phyloP scores from a whole-genome alignment of 345 rosid genomes.

The Hibiscus trionum region DNA sequence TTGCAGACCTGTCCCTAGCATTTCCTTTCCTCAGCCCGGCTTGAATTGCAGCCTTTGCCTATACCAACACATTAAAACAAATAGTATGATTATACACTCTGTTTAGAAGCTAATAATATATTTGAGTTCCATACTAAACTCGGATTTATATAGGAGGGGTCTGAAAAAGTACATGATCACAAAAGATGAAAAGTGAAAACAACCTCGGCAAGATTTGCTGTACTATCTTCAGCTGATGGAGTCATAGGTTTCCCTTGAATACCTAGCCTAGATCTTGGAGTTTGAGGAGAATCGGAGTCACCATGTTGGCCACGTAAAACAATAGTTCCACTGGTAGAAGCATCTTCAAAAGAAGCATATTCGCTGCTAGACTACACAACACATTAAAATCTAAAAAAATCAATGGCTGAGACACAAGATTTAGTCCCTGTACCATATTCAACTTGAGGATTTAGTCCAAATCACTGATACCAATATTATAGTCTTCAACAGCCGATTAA shows the following conservation, averaged over 20 bases:
- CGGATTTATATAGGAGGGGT: not conserved
- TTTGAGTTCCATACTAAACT: not conserved
- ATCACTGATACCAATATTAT: not conserved
- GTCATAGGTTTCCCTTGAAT: constrained; percentile 74
- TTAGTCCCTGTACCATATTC: not conserved
- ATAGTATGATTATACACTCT: constrained; percentile 1
- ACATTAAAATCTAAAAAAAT: constrained; percentile 34
- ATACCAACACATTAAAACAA: constrained; percentile 8
- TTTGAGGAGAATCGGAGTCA: constrained; percentile 76
- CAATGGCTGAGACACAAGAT: constrained; percentile 9
- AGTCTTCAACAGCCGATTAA: not conserved
- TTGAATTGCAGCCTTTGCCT: constrained; percentile 93
- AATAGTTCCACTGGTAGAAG: constrained; percentile 90
- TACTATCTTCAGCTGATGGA: constrained; percentile 83
- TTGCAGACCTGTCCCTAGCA: constrained; percentile 60
- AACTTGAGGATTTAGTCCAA: not conserved
- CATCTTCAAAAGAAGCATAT: constrained; percentile 69
- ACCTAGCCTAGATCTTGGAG: constrained; percentile 87
- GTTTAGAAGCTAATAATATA: not conserved
- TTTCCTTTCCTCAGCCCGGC: constrained; percentile 63
- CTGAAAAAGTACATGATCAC: not conserved
- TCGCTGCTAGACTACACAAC: constrained; percentile 64
- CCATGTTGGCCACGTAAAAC: constrained; percentile 77
- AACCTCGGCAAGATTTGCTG: constrained; percentile 87
- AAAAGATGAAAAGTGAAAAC: not conserved